phyloP scores from a whole-genome alignment of 2,329 filamentous ascomycete genomes.

The Juglanconis oblonga region DNA sequence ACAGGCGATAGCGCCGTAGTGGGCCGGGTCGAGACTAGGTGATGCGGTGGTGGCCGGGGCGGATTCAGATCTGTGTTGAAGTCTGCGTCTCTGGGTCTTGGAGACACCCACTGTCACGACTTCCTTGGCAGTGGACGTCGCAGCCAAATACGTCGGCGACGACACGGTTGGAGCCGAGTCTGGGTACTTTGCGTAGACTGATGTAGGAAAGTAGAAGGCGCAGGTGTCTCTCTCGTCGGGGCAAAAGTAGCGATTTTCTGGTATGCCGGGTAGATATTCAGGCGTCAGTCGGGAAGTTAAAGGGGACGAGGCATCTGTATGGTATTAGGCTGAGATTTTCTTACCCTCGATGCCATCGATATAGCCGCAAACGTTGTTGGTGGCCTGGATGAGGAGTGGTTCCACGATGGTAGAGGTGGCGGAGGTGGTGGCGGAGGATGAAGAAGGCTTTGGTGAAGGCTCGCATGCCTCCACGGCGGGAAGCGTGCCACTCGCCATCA shows the following conservation, averaged over 20 bases:
- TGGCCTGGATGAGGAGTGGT: slow-evolving; percentile 2
- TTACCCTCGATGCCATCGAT: not conserved
- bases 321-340: not conserved
- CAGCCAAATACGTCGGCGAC: not conserved
- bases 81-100: not conserved
- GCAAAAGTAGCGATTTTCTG: not conserved
- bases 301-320: not conserved
- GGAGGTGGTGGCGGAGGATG: not conserved
- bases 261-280: not conserved
- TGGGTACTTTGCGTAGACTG: not conserved
- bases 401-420: not conserved
- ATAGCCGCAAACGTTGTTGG: slow-evolving; percentile 6
- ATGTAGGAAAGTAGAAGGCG: slow-evolving; percentile 11
- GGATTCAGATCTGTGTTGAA: not conserved
- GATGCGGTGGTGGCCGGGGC: not conserved
- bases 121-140: too few species aligned
- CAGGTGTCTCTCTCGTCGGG: not conserved
- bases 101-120: not conserved
- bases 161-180: not conserved
- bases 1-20: not conserved
- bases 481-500: not conserved
- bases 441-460: not conserved
- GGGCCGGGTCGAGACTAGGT: not conserved
- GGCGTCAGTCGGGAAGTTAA: not conserved
- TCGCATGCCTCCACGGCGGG: too few species aligned